A percentile compares a stretch with the other conserved stretches of the same genome.
Conservation (phyloP, 768 basidiomycete species). For the Leucocoprinus sp. region DNA sequence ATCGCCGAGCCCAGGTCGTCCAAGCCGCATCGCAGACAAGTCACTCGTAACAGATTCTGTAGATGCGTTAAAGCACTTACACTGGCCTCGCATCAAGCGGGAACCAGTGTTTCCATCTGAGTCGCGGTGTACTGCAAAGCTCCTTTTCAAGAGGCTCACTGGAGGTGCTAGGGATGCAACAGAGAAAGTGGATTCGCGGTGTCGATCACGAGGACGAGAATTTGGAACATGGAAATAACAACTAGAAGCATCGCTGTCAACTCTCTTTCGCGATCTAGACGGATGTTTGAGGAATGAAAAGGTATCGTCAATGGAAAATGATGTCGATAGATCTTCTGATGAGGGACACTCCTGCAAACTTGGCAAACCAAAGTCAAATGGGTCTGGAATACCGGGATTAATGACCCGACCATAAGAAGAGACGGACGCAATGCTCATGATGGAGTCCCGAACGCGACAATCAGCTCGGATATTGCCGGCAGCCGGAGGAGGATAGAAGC, state of each 20-base stretch:
- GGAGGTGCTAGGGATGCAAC: slow-evolving; percentile 52
- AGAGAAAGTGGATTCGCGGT: slow-evolving; percentile 57
- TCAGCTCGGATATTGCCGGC: slow-evolving; percentile 22
- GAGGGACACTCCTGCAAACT: slow-evolving; percentile 46
- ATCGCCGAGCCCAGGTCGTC: slow-evolving; percentile 71
- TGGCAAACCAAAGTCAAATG: slow-evolving; percentile 63
- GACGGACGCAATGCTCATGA: slow-evolving; percentile 69
- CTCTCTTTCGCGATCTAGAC: slow-evolving; percentile 29
- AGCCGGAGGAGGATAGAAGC: slow-evolving; percentile 54
- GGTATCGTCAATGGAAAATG: slow-evolving; percentile 62
- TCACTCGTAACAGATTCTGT: slow-evolving; percentile 63
- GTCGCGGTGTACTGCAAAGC: slow-evolving; percentile 44
- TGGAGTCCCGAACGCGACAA: slow-evolving; percentile 47
- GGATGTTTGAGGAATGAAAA: slow-evolving; percentile 50
- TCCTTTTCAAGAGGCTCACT: slow-evolving; percentile 65
- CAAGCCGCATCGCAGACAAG: slow-evolving; percentile 46
- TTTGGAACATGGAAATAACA: slow-evolving; percentile 57
- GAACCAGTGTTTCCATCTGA: slow-evolving; percentile 55
- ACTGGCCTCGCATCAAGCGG: slow-evolving; percentile 33
- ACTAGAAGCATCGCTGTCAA: slow-evolving; percentile 71
- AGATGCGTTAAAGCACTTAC: slow-evolving; percentile 48
- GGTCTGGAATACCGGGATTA: slow-evolving; percentile 55
- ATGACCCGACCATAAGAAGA: slow-evolving; percentile 71
- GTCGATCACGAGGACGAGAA: slow-evolving; percentile 45
- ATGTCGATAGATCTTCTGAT: slow-evolving; percentile 50